Base-by-base conservation (phyloP, 2,329 filamentous ascomycete genomes). In the Hymenoscyphus albidus region DNA sequence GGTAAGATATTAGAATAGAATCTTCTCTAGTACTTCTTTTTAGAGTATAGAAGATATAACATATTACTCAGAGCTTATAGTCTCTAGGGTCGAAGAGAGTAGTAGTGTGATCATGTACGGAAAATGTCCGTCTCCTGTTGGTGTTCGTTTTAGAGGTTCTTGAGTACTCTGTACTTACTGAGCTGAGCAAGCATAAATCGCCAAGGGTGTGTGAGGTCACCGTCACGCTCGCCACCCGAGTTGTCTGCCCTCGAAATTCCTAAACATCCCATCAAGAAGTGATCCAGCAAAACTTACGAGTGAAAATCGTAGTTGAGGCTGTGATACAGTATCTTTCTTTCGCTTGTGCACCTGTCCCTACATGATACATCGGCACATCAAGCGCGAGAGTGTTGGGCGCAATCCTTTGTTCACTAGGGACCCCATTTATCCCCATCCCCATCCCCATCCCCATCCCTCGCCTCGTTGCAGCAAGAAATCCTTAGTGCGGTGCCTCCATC, bases 401-500 rank as follows among this genome's bases (percentile, higher is more conserved):
- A 65, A 64, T 62, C 65, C 64, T 62, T 58, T 63, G 54, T 39
- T 57, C 55, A 62, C 58, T 64, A 57, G 48, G 42, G 48, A 57
- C 44, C 18, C 18, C 35, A 35, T 51, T 51, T 18, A 51, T 51
- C 44, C 44, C 27, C 27, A 27, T 27, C 27, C 27, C 27, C 27
- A 27, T 27, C 27, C 27, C 27, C 27, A 27, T 27, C 27, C 27
- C 27, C 27, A 27, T 27, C 27, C 27, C 27, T 27, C 27, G 27
- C 27, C 44, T 51, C 44, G 44, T 38, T 57, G 55, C 55, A 59
- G 57, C 57, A 59, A 42, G 57, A 59, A 42, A 42, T 56, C 59
- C 54, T 59, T 48, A 65, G 54, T 65, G 63, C 60, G 62, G 62
- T 63, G 39, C 59, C 63, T 67, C 69, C 56, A 69, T 65, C 67